These are phyloP conservation scores for Cercospora brassicicola DNA, from an alignment of 2,329 filamentous ascomycete genomes.

Conservation along the genomic window DNA sequence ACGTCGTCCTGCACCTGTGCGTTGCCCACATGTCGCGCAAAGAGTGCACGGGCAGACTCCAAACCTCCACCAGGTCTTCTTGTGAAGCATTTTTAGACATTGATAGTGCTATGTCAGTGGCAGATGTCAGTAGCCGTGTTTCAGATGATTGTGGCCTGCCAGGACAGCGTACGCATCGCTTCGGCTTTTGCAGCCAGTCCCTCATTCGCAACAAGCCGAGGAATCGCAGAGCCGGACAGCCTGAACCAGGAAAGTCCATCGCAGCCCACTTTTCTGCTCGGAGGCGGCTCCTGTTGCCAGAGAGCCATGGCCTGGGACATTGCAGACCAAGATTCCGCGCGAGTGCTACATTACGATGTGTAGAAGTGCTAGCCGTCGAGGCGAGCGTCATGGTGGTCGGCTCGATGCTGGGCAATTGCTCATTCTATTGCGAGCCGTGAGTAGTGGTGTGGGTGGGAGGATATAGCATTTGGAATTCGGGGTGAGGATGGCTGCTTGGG, in stretches of 20 bases:
- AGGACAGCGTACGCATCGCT: not conserved
- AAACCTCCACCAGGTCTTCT: not conserved
- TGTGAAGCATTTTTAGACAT: conserved; percentile 19
- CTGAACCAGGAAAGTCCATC: not conserved
- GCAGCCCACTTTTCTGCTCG: not conserved
- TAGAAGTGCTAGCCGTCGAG: not conserved
- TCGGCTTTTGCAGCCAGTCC: not conserved
- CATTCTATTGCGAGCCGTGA: not conserved
- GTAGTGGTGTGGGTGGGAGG: not conserved
- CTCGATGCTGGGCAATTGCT: not conserved
- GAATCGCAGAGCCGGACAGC: not conserved
- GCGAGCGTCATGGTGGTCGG: not conserved
- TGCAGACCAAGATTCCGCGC: not conserved
- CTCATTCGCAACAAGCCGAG: not conserved
- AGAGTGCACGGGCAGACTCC: not conserved
- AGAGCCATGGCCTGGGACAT: not conserved
- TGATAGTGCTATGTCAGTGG: not conserved
- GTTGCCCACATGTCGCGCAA: not conserved
- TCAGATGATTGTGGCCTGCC: conserved; percentile 1
- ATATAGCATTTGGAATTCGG: not conserved
- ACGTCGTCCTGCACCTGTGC: not conserved
- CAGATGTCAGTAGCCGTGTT: conserved; percentile 15
- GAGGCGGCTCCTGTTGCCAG: not conserved
- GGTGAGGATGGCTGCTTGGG: not conserved
- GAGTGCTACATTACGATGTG: not conserved